A percentile compares a stretch with the other conserved stretches of the same genome.
phyloP scores from a whole-genome alignment of 1,284 basidiomycete species.

The Waitea zeae region DNA sequence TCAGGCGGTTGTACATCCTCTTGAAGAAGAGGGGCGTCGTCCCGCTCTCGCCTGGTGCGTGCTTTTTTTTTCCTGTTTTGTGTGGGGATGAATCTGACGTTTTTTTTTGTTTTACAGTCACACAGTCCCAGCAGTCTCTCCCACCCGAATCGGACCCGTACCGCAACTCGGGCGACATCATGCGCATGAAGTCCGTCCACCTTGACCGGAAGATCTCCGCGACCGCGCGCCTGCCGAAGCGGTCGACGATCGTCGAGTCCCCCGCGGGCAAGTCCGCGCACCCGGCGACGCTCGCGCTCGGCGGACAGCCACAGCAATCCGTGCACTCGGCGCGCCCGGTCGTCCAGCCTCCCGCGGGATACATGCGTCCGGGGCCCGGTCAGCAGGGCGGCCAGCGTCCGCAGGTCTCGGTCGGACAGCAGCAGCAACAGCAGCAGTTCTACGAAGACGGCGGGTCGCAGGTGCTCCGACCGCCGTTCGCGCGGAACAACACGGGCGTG shows the following conservation, averaged over 20 bases:
- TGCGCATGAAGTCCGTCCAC: conserved; percentile 86
- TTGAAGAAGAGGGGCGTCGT: conserved; percentile 88
- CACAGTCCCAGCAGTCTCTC: conserved; percentile 17
- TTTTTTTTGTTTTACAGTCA: too few species aligned
- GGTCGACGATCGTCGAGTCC: conserved; percentile 91
- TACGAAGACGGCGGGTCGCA: too few species aligned
- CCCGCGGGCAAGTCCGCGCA: conserved; percentile 83
- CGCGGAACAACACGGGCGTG: conserved; percentile 73
- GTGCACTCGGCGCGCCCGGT: background rate
- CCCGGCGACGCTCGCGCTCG: conserved; percentile 16
- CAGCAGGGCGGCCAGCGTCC: background rate
- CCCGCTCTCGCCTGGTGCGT: conserved; percentile 61
- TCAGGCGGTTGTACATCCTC: conserved; percentile 81
- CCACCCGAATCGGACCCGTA: conserved; percentile 49
- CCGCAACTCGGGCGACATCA: conserved; percentile 78
- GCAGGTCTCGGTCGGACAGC: conserved; percentile 1
- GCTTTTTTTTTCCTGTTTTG: too few species aligned
- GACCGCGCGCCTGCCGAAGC: conserved; percentile 80
- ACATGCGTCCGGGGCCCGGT: background rate
- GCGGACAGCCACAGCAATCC: conserved; percentile 9
- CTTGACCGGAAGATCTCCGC: conserved; percentile 91
- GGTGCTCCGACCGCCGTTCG: conserved; percentile 55
- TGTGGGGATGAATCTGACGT: conserved; percentile 14
- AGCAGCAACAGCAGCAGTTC: too few species aligned
- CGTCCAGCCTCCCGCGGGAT: conserved; percentile 3